Base-by-base conservation (phyloP, 768 basidiomycete genomes). In the Tricholoma sp. region DNA sequence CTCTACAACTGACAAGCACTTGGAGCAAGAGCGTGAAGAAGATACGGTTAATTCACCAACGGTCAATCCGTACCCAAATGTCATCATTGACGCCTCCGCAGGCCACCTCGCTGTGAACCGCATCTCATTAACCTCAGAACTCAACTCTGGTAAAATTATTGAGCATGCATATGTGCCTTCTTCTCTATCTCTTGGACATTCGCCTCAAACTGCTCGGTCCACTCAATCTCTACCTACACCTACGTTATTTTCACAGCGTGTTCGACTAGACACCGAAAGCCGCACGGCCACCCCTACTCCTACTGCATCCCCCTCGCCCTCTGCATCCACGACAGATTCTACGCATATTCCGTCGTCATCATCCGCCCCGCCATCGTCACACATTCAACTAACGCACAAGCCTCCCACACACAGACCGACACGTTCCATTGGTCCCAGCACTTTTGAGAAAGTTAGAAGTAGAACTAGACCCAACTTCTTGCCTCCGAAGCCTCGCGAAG, bases 391-490 rank as follows among this genome's bases (percentile, higher is more conserved):
- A 49, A 63, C 51, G 50, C 63, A 70, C 51, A 76, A 74, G 55
- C 60, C 66, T 35, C 63, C 68, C 59, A 58, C 51, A 11, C 81
- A 82, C 64, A 74, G 74, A 54, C 69, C 72, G 37, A 71, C 76
- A 29, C 83, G 82, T 19, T 85, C 87, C 3, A 65, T 71, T 11
- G 87, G 89, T 18, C 88, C 88, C 9, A 89, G 86, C 62, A 69
- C 74, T 4, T 77, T 95, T 47, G 89, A 94, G 66, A 89, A 85
- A 70, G 85, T 92, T 32, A 73, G 89, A 52, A 92, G 89, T 70
- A 87, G 83, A 69, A 96, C 94, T 0, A 76, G 94, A n/a, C 94
- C 90, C 16, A 71, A 79, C 4, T 87, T 86, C 67, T 76, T 95
- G n/a, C 94, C 94, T 21, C 93, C 93, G 5, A 96, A 96, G 67